Evolutionary conservation across 2,329 filamentous ascomycete species (phyloP), one percentile per base, ranked within the genome.

Genomic region (Cryphonectria radicalis): DNA sequence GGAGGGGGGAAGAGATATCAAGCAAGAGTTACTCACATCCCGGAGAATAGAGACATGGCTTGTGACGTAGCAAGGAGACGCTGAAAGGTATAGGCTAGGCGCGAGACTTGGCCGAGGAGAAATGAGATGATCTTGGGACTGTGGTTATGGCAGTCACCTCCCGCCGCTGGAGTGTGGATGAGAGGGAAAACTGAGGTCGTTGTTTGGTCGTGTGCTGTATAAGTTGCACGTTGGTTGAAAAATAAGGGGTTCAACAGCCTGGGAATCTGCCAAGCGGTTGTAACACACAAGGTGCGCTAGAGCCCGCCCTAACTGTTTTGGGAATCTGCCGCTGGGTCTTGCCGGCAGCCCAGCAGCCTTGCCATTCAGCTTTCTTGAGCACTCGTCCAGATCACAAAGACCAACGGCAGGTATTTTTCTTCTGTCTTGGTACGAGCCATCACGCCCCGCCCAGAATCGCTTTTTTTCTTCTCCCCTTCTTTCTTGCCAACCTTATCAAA

Each of bases 1-100:
- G 28, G n/a, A n/a, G 66, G 65, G 60, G 65, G 66, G 60, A 40
- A 67, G 43, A 40, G 64, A 68, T 70, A 68, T 60, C 40, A 60
- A 53, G 43, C 37, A 53, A 42, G 28, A 37, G 60, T 73, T 73
- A 87, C 87, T 87, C 83, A 89, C 87, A 89, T 89, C 81, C 87
- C 87, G 77, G 87, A 89, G 79, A 89, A 89, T 76, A 89, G 82
- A 81, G 87, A 89, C 87, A 89, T 89, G 78, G 77, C 75, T 50
- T 74, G 74, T 74, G 72, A 74, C 63, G 67, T 63, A 68, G 66
- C 35, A 66, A 22, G 32, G 62, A 17, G 32, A 22, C 10, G 25
- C 25, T n/a, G 25, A 65, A 19, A 4, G 25, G 28, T 28, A 25
- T 37, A 19, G 37, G 50, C 55, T 22, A 35, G n/a, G 32, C 25